Evolutionary conservation across 1,139 yeast genomes (phyloP).

Genomic region (Eremothecium coryli): DNA sequence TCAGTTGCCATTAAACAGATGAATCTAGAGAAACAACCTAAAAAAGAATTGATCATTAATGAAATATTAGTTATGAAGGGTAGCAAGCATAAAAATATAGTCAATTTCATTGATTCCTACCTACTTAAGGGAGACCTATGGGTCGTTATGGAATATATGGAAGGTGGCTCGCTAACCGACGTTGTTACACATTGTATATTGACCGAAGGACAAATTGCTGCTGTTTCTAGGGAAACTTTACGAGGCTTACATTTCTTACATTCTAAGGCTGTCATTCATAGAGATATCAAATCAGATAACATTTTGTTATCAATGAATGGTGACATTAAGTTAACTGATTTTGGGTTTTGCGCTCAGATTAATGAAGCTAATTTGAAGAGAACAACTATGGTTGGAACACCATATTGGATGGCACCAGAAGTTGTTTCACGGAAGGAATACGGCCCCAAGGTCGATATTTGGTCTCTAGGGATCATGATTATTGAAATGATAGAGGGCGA

Average conservation of each 20-base stretch:
- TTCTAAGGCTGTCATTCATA: slow-evolving; percentile 87
- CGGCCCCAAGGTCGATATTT: slow-evolving; percentile 94
- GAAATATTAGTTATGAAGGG: slow-evolving; percentile 94
- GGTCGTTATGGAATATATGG: slow-evolving; percentile 99
- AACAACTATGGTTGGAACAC: slow-evolving; percentile 99
- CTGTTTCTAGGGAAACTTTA: slow-evolving; percentile 86
- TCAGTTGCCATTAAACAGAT: slow-evolving; percentile 93
- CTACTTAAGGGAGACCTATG: slow-evolving; percentile 68
- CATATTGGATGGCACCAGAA: slow-evolving; percentile 99
- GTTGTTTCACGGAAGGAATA: slow-evolving; percentile 89
- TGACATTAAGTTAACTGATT: slow-evolving; percentile 81
- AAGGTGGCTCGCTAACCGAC: slow-evolving; percentile 93
- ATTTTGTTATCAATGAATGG: slow-evolving; percentile 75
- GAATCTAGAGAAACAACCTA: slow-evolving; percentile 88
- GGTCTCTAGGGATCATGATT: slow-evolving; percentile 97
- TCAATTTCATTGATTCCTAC: slow-evolving; percentile 82
- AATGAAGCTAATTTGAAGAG: slow-evolving; percentile 78
- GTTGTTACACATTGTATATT: slow-evolving; percentile 90
- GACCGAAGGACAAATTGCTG: slow-evolving; percentile 97
- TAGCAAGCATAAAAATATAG: slow-evolving; percentile 81
- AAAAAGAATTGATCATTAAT: slow-evolving; percentile 87
- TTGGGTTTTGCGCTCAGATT: slow-evolving; percentile 84
- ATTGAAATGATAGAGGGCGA: slow-evolving; percentile 99
- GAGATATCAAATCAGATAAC: slow-evolving; percentile 94
- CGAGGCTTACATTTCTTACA: slow-evolving; percentile 81